These are phyloP conservation scores for Colletotrichum sp. DNA, from an alignment of 2,329 filamentous ascomycete species.

Conservation along the genomic window DNA sequence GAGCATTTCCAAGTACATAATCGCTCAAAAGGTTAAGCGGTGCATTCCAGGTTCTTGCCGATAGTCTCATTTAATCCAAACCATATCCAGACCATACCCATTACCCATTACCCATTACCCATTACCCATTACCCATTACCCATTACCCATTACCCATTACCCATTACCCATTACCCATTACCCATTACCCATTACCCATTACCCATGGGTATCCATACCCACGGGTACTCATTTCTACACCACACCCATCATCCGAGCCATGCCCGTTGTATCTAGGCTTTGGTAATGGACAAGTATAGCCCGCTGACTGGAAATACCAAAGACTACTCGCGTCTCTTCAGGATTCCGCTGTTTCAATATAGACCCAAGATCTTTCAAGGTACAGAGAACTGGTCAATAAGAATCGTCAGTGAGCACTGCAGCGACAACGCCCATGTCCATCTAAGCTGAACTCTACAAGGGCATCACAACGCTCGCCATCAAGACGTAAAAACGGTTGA, in stretches of 20 bases:
- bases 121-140: too few species aligned
- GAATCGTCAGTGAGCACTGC: too few species aligned
- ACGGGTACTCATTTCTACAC: too few species aligned
- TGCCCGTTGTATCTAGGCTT: too few species aligned
- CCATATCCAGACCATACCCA: too few species aligned
- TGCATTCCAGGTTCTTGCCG: not conserved
- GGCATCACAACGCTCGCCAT: not conserved
- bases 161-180: too few species aligned
- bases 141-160: not conserved
- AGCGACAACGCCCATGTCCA: too few species aligned
- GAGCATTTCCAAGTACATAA: not conserved
- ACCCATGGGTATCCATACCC: not conserved
- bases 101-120: too few species aligned
- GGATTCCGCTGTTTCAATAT: not conserved
- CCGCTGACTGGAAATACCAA: not conserved
- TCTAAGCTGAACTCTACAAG: not conserved
- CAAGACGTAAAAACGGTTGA: not conserved
- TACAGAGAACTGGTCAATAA: not conserved
- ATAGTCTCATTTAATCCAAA: too few species aligned
- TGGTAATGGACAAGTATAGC: not conserved
- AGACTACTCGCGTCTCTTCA: not conserved
- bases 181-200: not conserved
- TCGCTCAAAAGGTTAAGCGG: rapidly evolving
- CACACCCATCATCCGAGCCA: too few species aligned
- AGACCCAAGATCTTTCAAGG: rapidly evolving